A percentile compares a stretch with the other conserved stretches of the same genome.
phyloP scores from a whole-genome alignment of 2,329 filamentous ascomycete species.

The Colletotrichum eremochloae region DNA sequence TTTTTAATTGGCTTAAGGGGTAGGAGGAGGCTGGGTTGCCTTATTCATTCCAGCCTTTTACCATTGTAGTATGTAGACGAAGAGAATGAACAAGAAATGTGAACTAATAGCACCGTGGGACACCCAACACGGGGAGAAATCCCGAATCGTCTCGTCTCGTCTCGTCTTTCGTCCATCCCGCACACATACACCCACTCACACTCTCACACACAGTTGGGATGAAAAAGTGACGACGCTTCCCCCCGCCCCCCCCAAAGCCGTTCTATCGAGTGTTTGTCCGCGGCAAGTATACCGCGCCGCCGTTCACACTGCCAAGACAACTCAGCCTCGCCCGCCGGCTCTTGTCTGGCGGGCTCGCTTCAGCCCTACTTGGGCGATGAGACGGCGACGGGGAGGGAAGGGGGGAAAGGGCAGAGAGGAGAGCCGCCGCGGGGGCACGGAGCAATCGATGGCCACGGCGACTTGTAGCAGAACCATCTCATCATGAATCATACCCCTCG shows the following conservation, averaged over 20 bases:
- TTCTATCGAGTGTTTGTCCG: too few species aligned
- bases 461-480: constrained; percentile 19
- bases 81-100: background rate
- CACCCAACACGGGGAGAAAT: background rate
- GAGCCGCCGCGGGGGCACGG: background rate
- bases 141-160: background rate
- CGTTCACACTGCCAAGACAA: too few species aligned
- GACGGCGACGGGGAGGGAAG: background rate
- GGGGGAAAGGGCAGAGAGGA: too few species aligned
- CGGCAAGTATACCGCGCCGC: too few species aligned
- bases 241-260: background rate
- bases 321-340: background rate
- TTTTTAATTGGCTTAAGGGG: too few species aligned
- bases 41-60: background rate
- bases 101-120: background rate
- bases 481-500: constrained; percentile 7
- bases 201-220: background rate
- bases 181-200: background rate
- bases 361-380: background rate
- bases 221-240: background rate
- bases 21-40: too few species aligned
- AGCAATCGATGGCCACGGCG: constrained; percentile 2
- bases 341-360: background rate
- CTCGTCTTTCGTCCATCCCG: background rate
- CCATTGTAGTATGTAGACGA: background rate